phyloP scores from a whole-genome alignment of 192 early-diverging fungal genomes.

The Entomortierella lignicola region DNA sequence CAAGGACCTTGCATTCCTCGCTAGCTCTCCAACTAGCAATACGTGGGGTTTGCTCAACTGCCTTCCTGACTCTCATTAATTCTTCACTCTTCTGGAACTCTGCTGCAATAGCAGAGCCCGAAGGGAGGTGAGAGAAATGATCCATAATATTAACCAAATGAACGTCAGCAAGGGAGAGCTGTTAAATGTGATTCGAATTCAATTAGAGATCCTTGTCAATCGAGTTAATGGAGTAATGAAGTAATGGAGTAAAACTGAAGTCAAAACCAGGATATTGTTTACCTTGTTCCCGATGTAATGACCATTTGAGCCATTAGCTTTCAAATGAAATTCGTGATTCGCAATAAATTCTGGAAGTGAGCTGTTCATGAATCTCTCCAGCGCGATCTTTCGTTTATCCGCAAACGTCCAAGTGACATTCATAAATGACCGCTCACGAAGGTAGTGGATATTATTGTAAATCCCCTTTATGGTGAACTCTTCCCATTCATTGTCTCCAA shows the following conservation, averaged over 20 bases:
- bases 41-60: constrained; percentile 7
- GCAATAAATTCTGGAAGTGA: constrained; percentile 31
- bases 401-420: constrained; percentile 34
- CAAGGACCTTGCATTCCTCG: constrained; percentile 15
- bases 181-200: not conserved
- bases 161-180: constrained; percentile 25
- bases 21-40: constrained; percentile 28
- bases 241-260: too few species aligned
- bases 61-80: constrained; percentile 28
- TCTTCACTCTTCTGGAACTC: constrained; percentile 8
- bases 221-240: too few species aligned
- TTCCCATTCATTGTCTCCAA: constrained; percentile 45
- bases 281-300: constrained; percentile 35
- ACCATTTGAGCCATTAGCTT: constrained; percentile 32
- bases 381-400: constrained; percentile 28
- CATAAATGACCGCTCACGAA: constrained; percentile 37
- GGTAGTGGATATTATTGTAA: constrained; percentile 36
- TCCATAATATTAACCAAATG: constrained; percentile 32
- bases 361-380: constrained; percentile 17
- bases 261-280: too few species aligned
- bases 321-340: constrained; percentile 38
- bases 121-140: constrained; percentile 24
- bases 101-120: constrained; percentile 2
- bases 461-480: constrained; percentile 33
- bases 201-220: too few species aligned